Evolutionary conservation across 2,329 filamentous ascomycete species (phyloP), one percentile per base, ranked within the genome.

Genomic region (Hymenoscyphus albidus): DNA sequence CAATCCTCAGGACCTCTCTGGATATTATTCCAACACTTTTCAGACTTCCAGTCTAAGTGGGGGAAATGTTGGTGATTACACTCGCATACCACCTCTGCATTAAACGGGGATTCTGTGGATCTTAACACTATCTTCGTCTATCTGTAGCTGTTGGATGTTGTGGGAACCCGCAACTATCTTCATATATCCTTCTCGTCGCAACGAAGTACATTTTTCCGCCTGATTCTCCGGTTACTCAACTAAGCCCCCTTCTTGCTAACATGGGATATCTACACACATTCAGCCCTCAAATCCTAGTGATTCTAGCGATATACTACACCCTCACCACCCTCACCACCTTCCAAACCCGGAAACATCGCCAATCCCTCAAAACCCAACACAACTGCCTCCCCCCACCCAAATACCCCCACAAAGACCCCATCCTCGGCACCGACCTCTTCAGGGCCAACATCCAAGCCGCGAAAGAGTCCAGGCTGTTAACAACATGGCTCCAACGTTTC

Each of bases 391-490:
- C 27, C 18, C 55, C 57, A 5, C 55, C 56, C 2, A 59, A 18
- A 54, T 58, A 44, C 31, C 35, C 42, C 13, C 56, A 63, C 27
- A 48, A 51, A 18, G 62, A 63, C 10, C 62, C 56, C 14, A 18
- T 63, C 16, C 38, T 63, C 14, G 62, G 62, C 13, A 18, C 31
- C 18, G 62, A 63, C 39, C 60, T 62, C 13, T 62, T 40, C 48
- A 9, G n/a, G 3, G n/a, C 18, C n/a, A 51, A 51, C 18, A 51
- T 22, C n/a, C n/a, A 51, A n/a, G 22, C 12, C 22, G 44, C 60
- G 4, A 62, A 62, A 62, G 57, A 10, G 16, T 40, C 35, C n/a
- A n/a, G 14, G 12, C 35, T 57, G 4, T 31, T 62, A 32, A 12
- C 31, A 18, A 42, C 14, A 39, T 57, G 60, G 48, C 31, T n/a